Percentiles rank a stretch among this genome's conserved stretches.
phyloP scores from a whole-genome alignment of 2,329 filamentous ascomycete species.

The Mycosphaerella arachidis region DNA sequence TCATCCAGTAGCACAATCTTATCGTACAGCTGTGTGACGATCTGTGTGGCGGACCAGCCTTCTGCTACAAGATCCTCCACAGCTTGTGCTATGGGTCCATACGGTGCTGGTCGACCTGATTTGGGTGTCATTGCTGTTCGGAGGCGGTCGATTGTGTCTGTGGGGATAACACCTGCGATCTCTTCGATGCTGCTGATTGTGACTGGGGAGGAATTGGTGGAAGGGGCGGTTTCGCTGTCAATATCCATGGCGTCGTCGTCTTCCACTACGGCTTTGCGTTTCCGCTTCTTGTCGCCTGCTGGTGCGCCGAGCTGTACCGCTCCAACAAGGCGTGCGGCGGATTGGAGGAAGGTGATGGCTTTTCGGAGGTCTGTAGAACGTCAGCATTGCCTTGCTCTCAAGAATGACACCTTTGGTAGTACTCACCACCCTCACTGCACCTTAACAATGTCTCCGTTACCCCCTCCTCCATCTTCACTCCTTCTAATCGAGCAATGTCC shows the following conservation, averaged over 20 bases:
- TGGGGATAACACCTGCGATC: conserved; percentile 91
- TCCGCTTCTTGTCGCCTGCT: conserved; percentile 34
- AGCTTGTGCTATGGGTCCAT: conserved; percentile 68
- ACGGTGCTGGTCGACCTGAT: conserved; percentile 49
- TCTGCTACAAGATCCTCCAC: conserved; percentile 91
- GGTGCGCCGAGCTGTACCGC: conserved; percentile 41
- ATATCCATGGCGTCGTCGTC: conserved; percentile 57
- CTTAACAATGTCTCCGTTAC: conserved; percentile 78
- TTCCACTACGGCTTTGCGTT: conserved; percentile 52
- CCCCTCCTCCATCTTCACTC: conserved; percentile 69
- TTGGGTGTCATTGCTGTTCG: conserved; percentile 66
- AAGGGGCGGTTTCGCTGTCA: conserved; percentile 28
- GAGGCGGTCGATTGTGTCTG: conserved; percentile 64
- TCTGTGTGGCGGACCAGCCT: conserved; percentile 91
- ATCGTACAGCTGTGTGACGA: conserved; percentile 82
- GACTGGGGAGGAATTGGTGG: conserved; percentile 42
- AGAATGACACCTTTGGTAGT: background rate
- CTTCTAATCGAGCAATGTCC: conserved; percentile 76
- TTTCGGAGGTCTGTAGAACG: conserved; percentile 69
- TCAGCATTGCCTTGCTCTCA: background rate
- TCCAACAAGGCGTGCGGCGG: conserved; percentile 81
- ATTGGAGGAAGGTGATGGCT: conserved; percentile 93
- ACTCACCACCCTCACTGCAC: conserved; percentile 67
- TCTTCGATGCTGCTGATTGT: conserved; percentile 82
- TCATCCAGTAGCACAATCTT: conserved; percentile 73